phyloP scores from a whole-genome alignment of 1,284 basidiomycete genomes.

The Ganoderma boninense region DNA sequence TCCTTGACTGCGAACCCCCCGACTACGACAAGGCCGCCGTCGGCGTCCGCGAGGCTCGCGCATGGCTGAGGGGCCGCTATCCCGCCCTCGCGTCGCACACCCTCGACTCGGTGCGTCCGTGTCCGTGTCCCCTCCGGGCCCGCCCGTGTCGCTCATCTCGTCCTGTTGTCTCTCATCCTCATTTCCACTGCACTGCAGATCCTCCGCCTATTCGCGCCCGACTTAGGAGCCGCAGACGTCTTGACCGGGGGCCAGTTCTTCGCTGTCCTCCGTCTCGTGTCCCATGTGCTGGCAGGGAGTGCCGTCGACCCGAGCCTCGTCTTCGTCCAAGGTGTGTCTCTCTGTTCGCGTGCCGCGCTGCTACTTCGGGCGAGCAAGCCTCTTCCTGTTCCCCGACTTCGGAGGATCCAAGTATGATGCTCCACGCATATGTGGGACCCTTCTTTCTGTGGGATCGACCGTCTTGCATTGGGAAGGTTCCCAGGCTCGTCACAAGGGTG shows the following conservation, averaged over 20 bases:
- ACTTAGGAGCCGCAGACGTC: conserved; percentile 56
- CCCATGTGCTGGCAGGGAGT: conserved; percentile 68
- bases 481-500: conserved; percentile 5
- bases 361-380: not conserved
- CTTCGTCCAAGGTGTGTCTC: conserved; percentile 71
- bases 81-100: conserved; percentile 55
- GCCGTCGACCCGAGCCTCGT: conserved; percentile 67
- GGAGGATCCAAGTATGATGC: not conserved
- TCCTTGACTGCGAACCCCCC: conserved; percentile 53
- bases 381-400: conserved; percentile 2
- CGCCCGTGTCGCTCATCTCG: conserved; percentile 19
- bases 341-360: conserved; percentile 4
- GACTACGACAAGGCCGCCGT: conserved; percentile 60
- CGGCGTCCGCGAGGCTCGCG: conserved; percentile 70
- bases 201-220: conserved; percentile 66
- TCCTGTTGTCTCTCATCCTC: not conserved
- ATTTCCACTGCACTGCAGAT: conserved; percentile 51
- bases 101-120: conserved; percentile 62
- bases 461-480: conserved; percentile 16
- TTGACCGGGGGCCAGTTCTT: conserved; percentile 79
- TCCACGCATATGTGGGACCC: not conserved
- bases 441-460: not conserved
- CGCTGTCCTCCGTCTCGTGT: conserved; percentile 69
- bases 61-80: conserved; percentile 79
- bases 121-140: not conserved